Evolutionary conservation across 495 filamentous ascomycete genomes (phyloP).

Genomic region (Xylaria flabelliformis): DNA sequence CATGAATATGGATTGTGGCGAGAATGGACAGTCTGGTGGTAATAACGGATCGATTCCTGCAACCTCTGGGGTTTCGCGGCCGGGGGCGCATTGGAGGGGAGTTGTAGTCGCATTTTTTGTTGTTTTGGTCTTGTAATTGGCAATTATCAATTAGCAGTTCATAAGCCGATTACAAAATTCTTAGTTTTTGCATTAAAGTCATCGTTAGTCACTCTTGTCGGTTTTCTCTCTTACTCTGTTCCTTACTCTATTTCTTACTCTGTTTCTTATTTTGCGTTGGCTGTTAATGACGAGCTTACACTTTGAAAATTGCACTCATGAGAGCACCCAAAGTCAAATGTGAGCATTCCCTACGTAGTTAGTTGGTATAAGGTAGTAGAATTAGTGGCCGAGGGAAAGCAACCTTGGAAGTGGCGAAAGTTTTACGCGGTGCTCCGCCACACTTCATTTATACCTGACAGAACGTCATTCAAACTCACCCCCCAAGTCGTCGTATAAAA

Average conservation of each 20-base stretch:
- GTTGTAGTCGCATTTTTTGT: slow-evolving; percentile 3
- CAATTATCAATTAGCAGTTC: background rate
- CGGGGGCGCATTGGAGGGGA: background rate
- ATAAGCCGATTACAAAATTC: too few relatives aligned
- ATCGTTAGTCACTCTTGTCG: background rate
- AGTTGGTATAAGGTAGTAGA: background rate
- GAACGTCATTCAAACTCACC: slow-evolving; percentile 2
- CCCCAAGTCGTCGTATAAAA: background rate
- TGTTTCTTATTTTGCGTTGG: too few relatives aligned
- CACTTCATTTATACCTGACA: background rate
- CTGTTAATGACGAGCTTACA: too few relatives aligned
- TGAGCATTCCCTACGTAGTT: too few relatives aligned
- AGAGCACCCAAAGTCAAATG: background rate
- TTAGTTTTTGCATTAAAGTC: too few relatives aligned
- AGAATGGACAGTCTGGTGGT: background rate
- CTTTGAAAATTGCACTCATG: too few relatives aligned
- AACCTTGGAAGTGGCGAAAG: slow-evolving; percentile 13
- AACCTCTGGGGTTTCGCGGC: background rate
- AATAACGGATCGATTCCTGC: background rate
- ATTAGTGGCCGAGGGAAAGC: background rate
- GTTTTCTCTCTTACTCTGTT: background rate
- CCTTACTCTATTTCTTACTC: too few relatives aligned
- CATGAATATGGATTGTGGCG: background rate
- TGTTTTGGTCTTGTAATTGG: background rate
- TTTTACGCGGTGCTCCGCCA: background rate